These are phyloP conservation scores for carrot (Daucus carota) DNA, from an alignment of 129 eudicot genomes.

Conservation along the genomic window DH1_v3.0 NC_030385.2:38951501-38952000, in stretches of 20 bases:
- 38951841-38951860: not conserved
- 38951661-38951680: not conserved
- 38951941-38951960: not conserved
- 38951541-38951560: slow-evolving; percentile 5
- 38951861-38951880: not conserved
- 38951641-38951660: not conserved
- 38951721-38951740: not conserved
- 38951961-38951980: not conserved
- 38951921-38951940: not conserved
- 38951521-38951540: not conserved
- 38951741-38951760: not conserved
- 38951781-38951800: not conserved
- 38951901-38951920: not conserved
- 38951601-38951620: not conserved
- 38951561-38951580: not conserved
- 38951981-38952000: not conserved
- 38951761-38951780: not conserved
- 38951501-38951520: slow-evolving; percentile 1
- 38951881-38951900: not conserved
- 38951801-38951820: not conserved
- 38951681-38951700: not conserved
- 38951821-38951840: not conserved
- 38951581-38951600: not conserved
- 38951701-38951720: not conserved
- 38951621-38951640: not conserved